phyloP scores from a whole-genome alignment of 1,139 yeast species.

The Magnusiomyces paraingens region DNA sequence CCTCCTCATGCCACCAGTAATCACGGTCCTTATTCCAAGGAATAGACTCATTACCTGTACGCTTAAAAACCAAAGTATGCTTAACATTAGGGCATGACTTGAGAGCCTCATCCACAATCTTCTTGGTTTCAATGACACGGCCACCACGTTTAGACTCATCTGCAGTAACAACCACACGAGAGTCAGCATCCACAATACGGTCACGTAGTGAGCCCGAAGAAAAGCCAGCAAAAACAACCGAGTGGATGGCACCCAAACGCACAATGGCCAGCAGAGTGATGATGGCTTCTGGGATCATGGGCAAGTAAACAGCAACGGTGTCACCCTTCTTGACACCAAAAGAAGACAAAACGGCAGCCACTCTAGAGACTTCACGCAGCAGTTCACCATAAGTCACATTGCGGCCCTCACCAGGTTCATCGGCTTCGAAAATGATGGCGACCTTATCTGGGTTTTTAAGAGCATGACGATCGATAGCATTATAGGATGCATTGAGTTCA shows the following conservation, averaged over 20 bases:
- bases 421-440: conserved; percentile 92
- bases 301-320: conserved; percentile 92
- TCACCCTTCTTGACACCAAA: conserved; percentile 95
- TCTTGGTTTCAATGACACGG: conserved; percentile 81
- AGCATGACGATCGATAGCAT: conserved; percentile 97
- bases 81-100: conserved; percentile 70
- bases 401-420: conserved; percentile 68
- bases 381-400: conserved; percentile 79
- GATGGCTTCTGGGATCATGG: conserved; percentile 95
- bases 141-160: conserved; percentile 98
- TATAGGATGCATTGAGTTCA: conserved; percentile 85
- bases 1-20: conserved; percentile 77
- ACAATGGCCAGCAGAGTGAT: conserved; percentile 92
- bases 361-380: conserved; percentile 77
- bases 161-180: conserved; percentile 86
- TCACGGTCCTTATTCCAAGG: conserved; percentile 60
- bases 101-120: conserved; percentile 91
- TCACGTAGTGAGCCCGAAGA: conserved; percentile 89
- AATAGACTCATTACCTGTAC: conserved; percentile 68
- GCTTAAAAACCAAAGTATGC: conserved; percentile 76
- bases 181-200: conserved; percentile 82
- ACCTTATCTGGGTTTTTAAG: conserved; percentile 72
- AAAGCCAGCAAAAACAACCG: conserved; percentile 96
- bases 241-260: conserved; percentile 93
- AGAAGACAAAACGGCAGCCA: conserved; percentile 75